Percentiles rank a stretch among this genome's conserved stretches.
phyloP scores from a whole-genome alignment of 202 grass and related monocot genomes.

The Digitaria exilis region DNA sequence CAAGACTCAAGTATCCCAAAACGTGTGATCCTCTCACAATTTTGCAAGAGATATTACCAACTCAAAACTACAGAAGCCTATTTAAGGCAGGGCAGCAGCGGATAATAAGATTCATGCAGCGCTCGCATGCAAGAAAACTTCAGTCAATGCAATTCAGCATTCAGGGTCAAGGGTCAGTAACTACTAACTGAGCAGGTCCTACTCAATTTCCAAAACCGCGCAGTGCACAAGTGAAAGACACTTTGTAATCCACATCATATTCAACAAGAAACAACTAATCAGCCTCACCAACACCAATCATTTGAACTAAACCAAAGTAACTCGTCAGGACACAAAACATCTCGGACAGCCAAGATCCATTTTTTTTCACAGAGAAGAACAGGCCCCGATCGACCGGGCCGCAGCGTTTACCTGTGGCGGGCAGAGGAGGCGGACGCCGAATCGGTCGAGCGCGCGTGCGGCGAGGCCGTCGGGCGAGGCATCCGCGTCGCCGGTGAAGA shows the following conservation, averaged over 20 bases:
- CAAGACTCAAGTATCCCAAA: neutral
- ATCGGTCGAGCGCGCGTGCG: conserved; percentile 66
- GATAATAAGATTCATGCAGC: neutral
- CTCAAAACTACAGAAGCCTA: neutral
- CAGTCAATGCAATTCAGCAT: neutral
- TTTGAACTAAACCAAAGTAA: neutral
- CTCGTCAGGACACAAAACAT: neutral
- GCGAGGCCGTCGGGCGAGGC: conserved; percentile 62
- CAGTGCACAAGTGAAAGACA: neutral
- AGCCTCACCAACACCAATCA: neutral
- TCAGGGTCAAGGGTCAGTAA: neutral
- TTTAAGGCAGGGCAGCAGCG: neutral
- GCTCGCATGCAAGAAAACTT: neutral
- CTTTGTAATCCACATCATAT: neutral
- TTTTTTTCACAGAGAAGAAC: neutral
- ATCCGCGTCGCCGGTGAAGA: conserved; percentile 85
- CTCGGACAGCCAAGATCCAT: conserved; percentile 28
- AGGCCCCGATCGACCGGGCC: neutral
- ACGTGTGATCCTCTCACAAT: neutral
- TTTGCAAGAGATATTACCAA: neutral
- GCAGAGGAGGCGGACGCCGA: conserved; percentile 69
- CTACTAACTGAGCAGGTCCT: neutral
- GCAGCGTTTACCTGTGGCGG: conserved; percentile 55
- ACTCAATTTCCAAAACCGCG: neutral
- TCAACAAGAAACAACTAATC: neutral